Evolutionary conservation across 2,329 filamentous ascomycete genomes (phyloP), one percentile per base, ranked within the genome.

Genomic region (Sporothrix luriei): DNA sequence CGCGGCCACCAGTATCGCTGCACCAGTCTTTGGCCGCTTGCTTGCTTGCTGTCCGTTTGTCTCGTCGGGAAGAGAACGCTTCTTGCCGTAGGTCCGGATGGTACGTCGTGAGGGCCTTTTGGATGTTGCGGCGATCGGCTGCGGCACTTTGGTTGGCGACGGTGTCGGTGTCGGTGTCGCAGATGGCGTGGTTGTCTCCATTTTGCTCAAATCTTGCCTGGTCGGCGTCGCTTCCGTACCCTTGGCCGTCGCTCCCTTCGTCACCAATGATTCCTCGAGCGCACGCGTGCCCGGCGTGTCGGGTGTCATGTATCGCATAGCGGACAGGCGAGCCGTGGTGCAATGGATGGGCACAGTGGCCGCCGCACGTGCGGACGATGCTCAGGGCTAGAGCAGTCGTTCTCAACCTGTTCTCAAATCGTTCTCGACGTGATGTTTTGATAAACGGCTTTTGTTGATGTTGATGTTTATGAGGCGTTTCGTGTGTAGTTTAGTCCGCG

Each of bases 21-120:
- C 14, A 52, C 29, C 46, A 26, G 43, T 65, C n/a, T 49, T 46
- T 26, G 16, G 48, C 1, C 65, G 52, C 57, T 71, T 71, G 2
- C 4, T n/a, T 13, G 69, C 16, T 40, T 40, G 55, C 51, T 40
- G 14, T 3, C 16, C 33, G 19, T 14, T 21, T 16, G 62, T 33
- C 14, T 65, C 48, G 24, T 64, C 68, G 10, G 64, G 29, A 0
- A 68, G 55, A 9, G 70, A 48, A 19, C 70, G 70, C 24, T 73
- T 73, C 70, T 73, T 72, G 66, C 72, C 69, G 48, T 73, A 73
- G 3, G 72, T 73, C 14, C 72, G 71, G 38, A 72, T 52, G 14
- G 70, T 48, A 24, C 71, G 72, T 46, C 67, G 69, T 29, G n/a
- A n/a, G 6, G 51, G 70, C 26, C 29, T 66, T 13, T 51, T 24